Base-by-base conservation (phyloP, 1,284 basidiomycete species). In the Volvariella surrecta region DNA sequence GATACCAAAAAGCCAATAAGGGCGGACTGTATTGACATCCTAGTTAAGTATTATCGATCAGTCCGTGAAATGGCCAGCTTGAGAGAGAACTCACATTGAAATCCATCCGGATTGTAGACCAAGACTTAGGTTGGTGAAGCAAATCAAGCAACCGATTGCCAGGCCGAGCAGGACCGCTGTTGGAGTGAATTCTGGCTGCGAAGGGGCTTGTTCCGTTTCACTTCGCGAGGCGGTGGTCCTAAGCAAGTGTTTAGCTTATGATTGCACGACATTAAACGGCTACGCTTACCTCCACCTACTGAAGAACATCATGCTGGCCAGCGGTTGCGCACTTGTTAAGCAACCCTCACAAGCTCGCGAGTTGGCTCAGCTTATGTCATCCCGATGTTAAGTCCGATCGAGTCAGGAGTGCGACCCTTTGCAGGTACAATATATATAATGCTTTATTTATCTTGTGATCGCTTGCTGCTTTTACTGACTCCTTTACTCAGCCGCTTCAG, bases 21-120 rank as follows among this genome's bases (percentile, higher is more conserved):
- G 15, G 90, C 87, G 1, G 89, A 90, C 57, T 98, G 93, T 4
- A 96, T 75, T 2, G 91, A 93, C 93, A 96, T 97, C 92, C 89
- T 92, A 49, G 8, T 34, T 19, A 17, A 24, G 42, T 40, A 42
- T 31, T 45, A 16, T 31, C 19, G 16, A 18, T 24, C 30, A 19
- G n/a, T n/a, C 28, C 9, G 11, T 4, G 39, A 32, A 34, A 13
- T 21, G 15, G 16, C 17, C 32, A 15, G 6, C n/a, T 6, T 28
- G 24, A 20, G 15, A 15, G 20, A 16, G 16, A 9, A 56, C 58
- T 17, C 30, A 67, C 66, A 67, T 67, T 4, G 66, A 68, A 49
- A 68, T 68, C 66, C 66, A 68, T 50, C 66, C 66, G 21, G 66
- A 68, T 49, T 68, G 66, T 4, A 68, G 58, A 16, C 66, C 66